Conservation (phyloP, 2,329 filamentous ascomycete species). For the Trichoderma lentiforme region DNA sequence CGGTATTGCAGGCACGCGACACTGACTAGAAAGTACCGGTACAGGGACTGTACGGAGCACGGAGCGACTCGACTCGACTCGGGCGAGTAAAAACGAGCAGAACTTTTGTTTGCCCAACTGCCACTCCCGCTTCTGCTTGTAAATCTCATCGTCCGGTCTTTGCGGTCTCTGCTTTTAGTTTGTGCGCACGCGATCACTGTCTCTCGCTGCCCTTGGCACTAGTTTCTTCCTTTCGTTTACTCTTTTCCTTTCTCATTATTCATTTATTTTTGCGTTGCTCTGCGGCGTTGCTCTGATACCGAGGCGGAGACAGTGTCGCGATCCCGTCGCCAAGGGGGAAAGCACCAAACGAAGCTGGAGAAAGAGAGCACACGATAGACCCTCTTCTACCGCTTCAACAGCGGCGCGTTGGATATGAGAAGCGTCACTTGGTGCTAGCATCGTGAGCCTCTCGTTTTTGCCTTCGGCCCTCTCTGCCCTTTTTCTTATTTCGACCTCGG, state of each 20-base stretch:
- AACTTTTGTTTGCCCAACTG: slow-evolving; percentile 14
- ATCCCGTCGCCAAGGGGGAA: not conserved
- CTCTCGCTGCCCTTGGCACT: not conserved
- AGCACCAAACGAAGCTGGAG: not conserved
- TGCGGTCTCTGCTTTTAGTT: not conserved
- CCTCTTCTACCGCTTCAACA: slow-evolving; percentile 18
- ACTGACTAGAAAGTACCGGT: slow-evolving; percentile 3
- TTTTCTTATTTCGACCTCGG: not conserved
- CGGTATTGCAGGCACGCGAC: slow-evolving; percentile 19
- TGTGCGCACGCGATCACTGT: not conserved
- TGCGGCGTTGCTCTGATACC: not conserved
- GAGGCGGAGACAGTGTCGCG: not conserved
- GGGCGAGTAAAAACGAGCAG: not conserved
- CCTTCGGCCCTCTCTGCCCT: not conserved
- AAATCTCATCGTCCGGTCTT: not conserved
- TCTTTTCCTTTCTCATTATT: not conserved
- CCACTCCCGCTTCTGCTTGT: not conserved
- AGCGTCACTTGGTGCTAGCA: slow-evolving; percentile 13
- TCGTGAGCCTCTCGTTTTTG: not conserved
- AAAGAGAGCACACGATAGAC: not conserved
- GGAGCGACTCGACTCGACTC: not conserved
- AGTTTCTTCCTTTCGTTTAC: not conserved
- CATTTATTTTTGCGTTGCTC: not conserved
- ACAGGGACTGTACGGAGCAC: not conserved
- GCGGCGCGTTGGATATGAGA: slow-evolving; percentile 19